phyloP scores from a whole-genome alignment of 352 stramenopile genomes.

The Globisporangium radiosum region DNA sequence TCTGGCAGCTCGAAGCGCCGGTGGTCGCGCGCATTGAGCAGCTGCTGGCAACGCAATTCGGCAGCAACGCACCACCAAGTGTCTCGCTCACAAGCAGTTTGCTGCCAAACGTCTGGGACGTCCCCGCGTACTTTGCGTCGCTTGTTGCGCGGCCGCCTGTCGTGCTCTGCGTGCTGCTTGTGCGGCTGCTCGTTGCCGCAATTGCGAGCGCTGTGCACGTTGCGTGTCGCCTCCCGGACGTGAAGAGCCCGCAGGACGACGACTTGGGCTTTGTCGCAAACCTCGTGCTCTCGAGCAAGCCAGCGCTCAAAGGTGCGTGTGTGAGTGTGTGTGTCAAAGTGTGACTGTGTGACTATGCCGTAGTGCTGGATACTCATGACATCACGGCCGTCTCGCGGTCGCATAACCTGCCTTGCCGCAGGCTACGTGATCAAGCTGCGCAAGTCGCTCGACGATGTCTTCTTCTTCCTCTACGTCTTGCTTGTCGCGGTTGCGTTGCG shows the following conservation, averaged over 20 bases:
- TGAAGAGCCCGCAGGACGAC: slow-evolving; percentile 57
- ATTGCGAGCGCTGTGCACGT: slow-evolving; percentile 29
- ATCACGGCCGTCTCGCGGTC: neutral
- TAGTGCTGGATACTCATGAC: neutral
- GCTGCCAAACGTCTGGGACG: slow-evolving; percentile 44
- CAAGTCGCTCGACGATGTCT: slow-evolving; percentile 69
- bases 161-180: slow-evolving; percentile 48
- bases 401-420: slow-evolving; percentile 7
- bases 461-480: slow-evolving; percentile 67
- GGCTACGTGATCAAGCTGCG: slow-evolving; percentile 58
- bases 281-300: slow-evolving; percentile 46
- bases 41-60: slow-evolving; percentile 33
- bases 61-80: slow-evolving; percentile 20
- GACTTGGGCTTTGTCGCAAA: slow-evolving; percentile 62
- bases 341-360: too few species aligned
- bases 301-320: slow-evolving; percentile 50
- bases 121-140: slow-evolving; percentile 42
- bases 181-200: slow-evolving; percentile 44
- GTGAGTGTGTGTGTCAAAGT: neutral
- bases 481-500: slow-evolving; percentile 41
- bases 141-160: slow-evolving; percentile 54
- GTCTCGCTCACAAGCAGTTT: slow-evolving; percentile 23
- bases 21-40: slow-evolving; percentile 41
- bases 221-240: slow-evolving; percentile 43
- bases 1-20: neutral